Percentiles rank a stretch among this genome's conserved stretches.
Evolutionary conservation across 2,329 filamentous ascomycete species (phyloP).

Genomic region (Diplodia sapinea): DNA sequence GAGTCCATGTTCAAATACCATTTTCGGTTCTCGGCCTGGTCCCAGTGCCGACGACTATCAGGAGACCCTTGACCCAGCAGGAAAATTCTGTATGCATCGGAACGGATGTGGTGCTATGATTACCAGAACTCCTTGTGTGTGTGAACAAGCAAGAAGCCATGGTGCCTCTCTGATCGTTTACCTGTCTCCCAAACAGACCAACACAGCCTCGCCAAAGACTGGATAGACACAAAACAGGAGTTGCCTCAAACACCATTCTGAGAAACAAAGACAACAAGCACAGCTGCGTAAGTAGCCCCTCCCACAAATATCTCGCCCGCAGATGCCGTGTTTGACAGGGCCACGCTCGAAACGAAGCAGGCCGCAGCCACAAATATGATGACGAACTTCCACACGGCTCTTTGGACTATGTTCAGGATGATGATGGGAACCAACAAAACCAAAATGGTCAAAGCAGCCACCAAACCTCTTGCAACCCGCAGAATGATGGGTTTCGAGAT

Average conservation of each 20-base stretch:
- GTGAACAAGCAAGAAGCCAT: too few species aligned
- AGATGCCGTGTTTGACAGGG: not conserved
- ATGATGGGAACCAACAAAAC: conserved; percentile 8
- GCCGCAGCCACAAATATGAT: not conserved
- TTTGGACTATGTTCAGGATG: not conserved
- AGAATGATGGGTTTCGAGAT: not conserved
- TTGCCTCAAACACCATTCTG: not conserved
- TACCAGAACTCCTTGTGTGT: too few species aligned
- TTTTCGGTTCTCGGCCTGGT: too few species aligned
- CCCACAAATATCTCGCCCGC: not conserved
- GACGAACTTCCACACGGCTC: not conserved
- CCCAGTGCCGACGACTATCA: too few species aligned
- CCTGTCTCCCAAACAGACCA: too few species aligned
- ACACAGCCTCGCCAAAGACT: too few species aligned
- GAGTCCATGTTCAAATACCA: too few species aligned
- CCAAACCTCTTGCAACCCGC: not conserved
- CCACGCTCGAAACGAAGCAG: not conserved
- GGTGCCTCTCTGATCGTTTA: too few species aligned
- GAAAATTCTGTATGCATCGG: too few species aligned
- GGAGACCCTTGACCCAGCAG: too few species aligned
- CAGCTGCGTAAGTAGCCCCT: conserved; percentile 2
- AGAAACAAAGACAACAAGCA: not conserved
- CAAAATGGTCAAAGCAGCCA: not conserved
- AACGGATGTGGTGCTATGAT: too few species aligned
- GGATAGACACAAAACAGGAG: too few species aligned